A percentile compares a stretch with the other conserved stretches of the same genome.
Evolutionary conservation across 306 rosid genomes (phyloP).

Genomic region (Quercus suber): DNA sequence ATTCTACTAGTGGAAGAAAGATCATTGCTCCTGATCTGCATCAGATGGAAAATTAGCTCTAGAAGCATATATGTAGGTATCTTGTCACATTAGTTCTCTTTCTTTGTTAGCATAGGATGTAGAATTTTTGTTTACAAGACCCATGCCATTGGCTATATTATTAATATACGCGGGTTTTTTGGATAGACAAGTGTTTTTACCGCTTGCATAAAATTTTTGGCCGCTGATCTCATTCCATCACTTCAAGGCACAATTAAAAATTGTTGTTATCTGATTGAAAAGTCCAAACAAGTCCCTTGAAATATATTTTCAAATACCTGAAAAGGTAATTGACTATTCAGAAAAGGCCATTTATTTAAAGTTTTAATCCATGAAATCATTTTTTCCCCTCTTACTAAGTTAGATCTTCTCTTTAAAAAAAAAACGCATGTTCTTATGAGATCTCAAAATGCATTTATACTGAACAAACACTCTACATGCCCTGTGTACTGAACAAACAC

Average conservation of each 20-base stretch:
- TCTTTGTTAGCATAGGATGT: neutral
- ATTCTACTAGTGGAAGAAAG: neutral
- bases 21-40: neutral
- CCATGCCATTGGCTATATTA: neutral
- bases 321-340: neutral
- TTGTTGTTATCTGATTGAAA: neutral
- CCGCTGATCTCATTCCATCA: neutral
- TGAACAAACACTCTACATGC: neutral
- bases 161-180: neutral
- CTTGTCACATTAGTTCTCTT: neutral
- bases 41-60: neutral
- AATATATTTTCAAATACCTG: neutral
- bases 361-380: neutral
- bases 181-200: neutral
- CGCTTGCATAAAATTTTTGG: neutral
- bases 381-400: neutral
- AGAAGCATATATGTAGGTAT: neutral
- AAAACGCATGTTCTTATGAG: neutral
- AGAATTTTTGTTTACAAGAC: neutral
- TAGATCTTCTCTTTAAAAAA: neutral
- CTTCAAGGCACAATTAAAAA: neutral
- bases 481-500: neutral
- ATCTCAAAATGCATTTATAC: neutral
- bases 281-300: neutral
- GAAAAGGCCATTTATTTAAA: neutral